Conservation (phyloP, 2,329 filamentous ascomycete genomes). For the Cercospora beticola region DNA sequence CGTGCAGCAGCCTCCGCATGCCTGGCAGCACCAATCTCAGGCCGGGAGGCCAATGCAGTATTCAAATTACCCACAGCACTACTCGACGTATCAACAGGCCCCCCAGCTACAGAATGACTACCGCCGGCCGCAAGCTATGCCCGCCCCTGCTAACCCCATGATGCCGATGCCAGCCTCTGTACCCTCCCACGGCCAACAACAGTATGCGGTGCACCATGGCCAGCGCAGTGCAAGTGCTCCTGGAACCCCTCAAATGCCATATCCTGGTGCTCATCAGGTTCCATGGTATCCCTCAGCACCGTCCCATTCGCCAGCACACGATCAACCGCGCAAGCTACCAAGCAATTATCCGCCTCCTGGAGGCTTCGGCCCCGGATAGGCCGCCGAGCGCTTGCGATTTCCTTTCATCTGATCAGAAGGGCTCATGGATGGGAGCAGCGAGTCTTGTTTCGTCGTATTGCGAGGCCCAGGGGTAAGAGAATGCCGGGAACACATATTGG, state of each 20-base stretch:
- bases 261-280: slow-evolving; percentile 4
- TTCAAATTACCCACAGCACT: slow-evolving; percentile 3
- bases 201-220: slow-evolving; percentile 13
- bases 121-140: background rate
- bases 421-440: background rate
- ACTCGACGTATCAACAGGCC: slow-evolving; percentile 3
- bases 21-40: slow-evolving; percentile 9
- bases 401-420: background rate
- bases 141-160: background rate
- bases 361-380: background rate
- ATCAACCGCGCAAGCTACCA: background rate
- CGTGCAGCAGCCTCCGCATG: slow-evolving; percentile 5
- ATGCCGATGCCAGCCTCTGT: slow-evolving; percentile 6
- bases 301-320: background rate
- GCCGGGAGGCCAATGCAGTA: slow-evolving; percentile 12
- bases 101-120: slow-evolving; percentile 2
- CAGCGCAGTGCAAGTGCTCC: slow-evolving; percentile 14
- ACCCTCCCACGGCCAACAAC: slow-evolving; percentile 5
- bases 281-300: slow-evolving; percentile 13
- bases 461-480: background rate
- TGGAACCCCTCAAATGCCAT: slow-evolving; percentile 1
- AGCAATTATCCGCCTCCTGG: slow-evolving; percentile 4
- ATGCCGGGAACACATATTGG: background rate
- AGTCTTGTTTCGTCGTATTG: background rate
- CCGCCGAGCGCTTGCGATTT: background rate